Conservation (phyloP, 768 basidiomycete genomes). For the Suillus bovinus region DNA sequence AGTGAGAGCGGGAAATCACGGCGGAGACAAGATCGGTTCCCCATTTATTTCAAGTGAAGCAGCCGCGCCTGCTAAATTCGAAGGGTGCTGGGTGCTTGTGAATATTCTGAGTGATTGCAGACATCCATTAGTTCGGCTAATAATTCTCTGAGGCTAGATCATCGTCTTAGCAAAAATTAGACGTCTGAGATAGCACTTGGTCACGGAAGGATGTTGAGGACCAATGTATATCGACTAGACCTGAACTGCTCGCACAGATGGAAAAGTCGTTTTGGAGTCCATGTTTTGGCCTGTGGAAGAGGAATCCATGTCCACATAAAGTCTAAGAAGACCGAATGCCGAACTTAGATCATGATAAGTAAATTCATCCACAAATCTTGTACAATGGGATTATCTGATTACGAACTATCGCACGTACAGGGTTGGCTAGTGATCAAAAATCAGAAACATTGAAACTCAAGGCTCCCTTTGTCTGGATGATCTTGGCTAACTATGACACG, state of each 20-base stretch:
- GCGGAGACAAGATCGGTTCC: neutral
- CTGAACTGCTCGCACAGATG: neutral
- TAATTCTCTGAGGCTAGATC: neutral
- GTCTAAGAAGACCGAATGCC: neutral
- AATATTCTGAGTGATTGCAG: neutral
- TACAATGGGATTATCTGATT: neutral
- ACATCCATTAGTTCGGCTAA: neutral
- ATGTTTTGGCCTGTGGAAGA: neutral
- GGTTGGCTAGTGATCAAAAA: neutral
- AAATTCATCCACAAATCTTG: neutral
- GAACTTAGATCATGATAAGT: neutral
- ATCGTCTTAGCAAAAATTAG: neutral
- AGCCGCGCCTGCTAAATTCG: neutral
- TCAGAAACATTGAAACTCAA: neutral
- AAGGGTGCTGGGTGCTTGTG: neutral
- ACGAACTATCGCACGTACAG: constrained; percentile 1
- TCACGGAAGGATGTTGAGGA: no score
- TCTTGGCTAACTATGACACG: neutral
- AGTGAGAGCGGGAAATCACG: neutral
- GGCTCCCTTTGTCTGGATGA: neutral
- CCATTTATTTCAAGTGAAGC: neutral
- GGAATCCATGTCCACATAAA: neutral
- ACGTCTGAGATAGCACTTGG: neutral
- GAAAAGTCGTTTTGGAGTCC: no score
- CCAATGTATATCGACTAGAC: neutral